Percentiles rank a stretch among this genome's conserved stretches.
Conservation (phyloP, 2,329 filamentous ascomycete genomes). For the Neofusicoccum ribis region DNA sequence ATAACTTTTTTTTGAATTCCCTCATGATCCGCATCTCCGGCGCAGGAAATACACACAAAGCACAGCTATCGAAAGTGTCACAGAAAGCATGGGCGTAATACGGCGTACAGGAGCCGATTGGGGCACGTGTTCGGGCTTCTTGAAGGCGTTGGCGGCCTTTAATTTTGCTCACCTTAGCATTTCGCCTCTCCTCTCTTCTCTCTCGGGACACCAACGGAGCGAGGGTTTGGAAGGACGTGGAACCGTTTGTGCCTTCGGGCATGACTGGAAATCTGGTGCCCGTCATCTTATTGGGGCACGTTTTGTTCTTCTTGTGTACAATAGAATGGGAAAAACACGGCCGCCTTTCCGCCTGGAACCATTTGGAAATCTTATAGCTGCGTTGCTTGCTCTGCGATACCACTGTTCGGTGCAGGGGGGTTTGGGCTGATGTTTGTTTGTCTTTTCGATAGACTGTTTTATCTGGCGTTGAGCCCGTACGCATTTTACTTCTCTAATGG, state of each 20-base stretch:
- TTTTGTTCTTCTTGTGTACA: not conserved
- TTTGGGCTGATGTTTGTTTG: not conserved
- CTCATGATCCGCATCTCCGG: constrained; percentile 9
- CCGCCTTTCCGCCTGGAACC: not conserved
- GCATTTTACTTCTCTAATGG: not conserved
- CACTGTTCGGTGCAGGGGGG: not conserved
- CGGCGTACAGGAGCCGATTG: constrained; percentile 2
- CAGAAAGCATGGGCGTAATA: not conserved
- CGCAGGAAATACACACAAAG: not conserved
- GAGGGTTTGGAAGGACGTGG: not conserved
- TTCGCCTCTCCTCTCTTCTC: not conserved
- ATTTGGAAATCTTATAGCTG: not conserved
- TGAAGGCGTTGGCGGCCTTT: not conserved
- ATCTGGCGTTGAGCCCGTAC: not conserved
- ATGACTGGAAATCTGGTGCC: not conserved
- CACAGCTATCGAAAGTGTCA: not conserved
- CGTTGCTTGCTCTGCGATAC: constrained; percentile 13
- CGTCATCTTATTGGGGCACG: not conserved
- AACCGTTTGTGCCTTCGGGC: not conserved
- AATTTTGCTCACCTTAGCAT: not conserved
- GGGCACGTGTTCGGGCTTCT: not conserved
- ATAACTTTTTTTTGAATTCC: not conserved
- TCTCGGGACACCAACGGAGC: not conserved
- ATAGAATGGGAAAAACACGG: constrained; percentile 5
- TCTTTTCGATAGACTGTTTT: not conserved